These are phyloP conservation scores for Lactarius hatsudake DNA, from an alignment of 768 basidiomycete genomes.

Conservation along the genomic window DNA sequence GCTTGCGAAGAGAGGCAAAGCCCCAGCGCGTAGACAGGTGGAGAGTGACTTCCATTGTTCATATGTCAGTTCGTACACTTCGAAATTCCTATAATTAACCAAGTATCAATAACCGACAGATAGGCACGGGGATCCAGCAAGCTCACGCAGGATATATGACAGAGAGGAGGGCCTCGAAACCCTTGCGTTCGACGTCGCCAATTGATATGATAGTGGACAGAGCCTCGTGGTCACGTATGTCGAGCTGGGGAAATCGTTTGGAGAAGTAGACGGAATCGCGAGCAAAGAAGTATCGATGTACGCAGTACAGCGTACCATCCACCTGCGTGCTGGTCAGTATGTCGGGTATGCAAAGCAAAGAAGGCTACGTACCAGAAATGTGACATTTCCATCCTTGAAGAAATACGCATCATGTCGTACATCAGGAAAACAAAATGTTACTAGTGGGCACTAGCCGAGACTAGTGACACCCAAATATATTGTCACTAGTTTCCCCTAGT, in stretches of 20 bases:
- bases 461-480: too few species aligned
- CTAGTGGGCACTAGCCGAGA: too few species aligned
- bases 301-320: constrained; percentile 20
- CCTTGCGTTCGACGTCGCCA: constrained; percentile 15
- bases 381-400: constrained; percentile 23
- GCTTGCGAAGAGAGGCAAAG: constrained; percentile 19
- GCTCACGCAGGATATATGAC: constrained; percentile 27
- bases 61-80: neutral
- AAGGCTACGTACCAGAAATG: constrained; percentile 15
- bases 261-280: constrained; percentile 25
- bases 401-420: constrained; percentile 20
- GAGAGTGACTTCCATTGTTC: constrained; percentile 22
- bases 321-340: constrained; percentile 12
- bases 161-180: constrained; percentile 27
- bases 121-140: neutral
- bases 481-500: too few species aligned
- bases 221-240: constrained; percentile 17
- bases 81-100: neutral
- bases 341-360: neutral
- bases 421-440: too few species aligned
- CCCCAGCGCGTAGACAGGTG: constrained; percentile 17
- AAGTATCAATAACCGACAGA: neutral
- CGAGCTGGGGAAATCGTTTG: constrained; percentile 18
- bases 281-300: constrained; percentile 26
- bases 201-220: constrained; percentile 13